Conservation (phyloP, 768 basidiomycete species). For the Trametes coccinea region DNA sequence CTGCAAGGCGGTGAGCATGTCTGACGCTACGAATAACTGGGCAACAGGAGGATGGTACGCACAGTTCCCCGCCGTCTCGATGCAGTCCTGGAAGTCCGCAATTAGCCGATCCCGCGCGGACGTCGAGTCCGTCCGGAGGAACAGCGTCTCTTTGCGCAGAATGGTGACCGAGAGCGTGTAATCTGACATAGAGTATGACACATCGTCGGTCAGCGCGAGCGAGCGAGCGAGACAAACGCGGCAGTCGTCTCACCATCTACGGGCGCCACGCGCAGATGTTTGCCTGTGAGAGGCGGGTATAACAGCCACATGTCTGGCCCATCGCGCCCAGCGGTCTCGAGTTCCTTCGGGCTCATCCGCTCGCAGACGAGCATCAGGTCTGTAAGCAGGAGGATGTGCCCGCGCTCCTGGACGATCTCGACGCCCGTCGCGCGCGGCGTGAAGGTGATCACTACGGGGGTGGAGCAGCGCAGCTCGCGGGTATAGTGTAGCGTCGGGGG, state of each 20-base stretch:
- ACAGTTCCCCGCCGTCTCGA: constrained; percentile 78
- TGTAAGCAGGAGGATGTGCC: constrained; percentile 85
- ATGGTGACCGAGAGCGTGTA: constrained; percentile 75
- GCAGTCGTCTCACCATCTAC: constrained; percentile 43
- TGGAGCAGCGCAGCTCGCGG: constrained; percentile 72
- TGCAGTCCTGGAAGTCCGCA: constrained; percentile 77
- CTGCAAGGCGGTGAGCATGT: constrained; percentile 4
- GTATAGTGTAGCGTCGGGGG: constrained; percentile 77
- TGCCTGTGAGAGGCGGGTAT: constrained; percentile 95
- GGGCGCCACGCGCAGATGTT: constrained; percentile 77
- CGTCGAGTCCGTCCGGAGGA: constrained; percentile 59
- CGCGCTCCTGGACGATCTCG: constrained; percentile 75
- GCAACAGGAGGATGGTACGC: constrained; percentile 34
- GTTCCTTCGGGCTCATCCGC: constrained; percentile 71
- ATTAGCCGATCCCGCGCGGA: constrained; percentile 63
- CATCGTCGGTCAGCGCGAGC: neutral
- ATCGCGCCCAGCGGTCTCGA: constrained; percentile 46
- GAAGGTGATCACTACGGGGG: constrained; percentile 74
- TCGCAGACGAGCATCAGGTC: constrained; percentile 93
- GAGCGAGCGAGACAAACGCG: neutral
- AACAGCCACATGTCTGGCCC: constrained; percentile 87
- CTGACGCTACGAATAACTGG: constrained; percentile 6
- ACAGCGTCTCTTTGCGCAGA: constrained; percentile 85
- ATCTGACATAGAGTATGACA: constrained; percentile 41
- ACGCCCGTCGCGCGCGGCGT: constrained; percentile 71